Percentiles rank a stretch among this genome's conserved stretches.
Evolutionary conservation across 129 eudicot species (phyloP).

Genomic region (Flaveria bidentis): DNA sequence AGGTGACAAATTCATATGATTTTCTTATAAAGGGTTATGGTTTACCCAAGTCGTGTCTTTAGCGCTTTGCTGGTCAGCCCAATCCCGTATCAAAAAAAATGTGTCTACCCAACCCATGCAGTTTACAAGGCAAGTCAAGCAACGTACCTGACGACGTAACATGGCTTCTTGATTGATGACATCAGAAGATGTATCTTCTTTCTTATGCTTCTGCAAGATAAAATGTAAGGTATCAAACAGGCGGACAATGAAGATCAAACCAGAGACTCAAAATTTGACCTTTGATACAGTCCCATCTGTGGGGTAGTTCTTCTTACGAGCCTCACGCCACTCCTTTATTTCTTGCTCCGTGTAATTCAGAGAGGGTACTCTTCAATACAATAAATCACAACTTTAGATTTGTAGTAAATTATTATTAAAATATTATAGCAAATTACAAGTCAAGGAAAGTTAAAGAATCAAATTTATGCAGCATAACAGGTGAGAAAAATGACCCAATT

Average conservation of each 20-base stretch:
- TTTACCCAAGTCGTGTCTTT: too few species aligned
- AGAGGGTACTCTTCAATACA: conserved; percentile 39
- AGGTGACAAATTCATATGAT: too few species aligned
- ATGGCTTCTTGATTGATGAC: conserved; percentile 48
- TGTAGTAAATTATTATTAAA: conserved; percentile 3
- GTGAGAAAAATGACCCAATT: neutral
- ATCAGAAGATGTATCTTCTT: conserved; percentile 46
- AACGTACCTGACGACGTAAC: conserved; percentile 74
- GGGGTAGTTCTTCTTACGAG: conserved; percentile 75
- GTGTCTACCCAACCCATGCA: neutral
- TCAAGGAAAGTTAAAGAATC: neutral
- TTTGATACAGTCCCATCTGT: conserved; percentile 47
- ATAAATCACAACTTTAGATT: conserved; percentile 10
- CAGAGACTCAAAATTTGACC: conserved; percentile 42
- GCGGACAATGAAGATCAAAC: neutral
- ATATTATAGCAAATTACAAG: neutral
- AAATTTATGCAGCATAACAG: neutral
- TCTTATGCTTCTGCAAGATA: conserved; percentile 49
- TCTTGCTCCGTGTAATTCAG: conserved; percentile 68
- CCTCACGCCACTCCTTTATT: conserved; percentile 83
- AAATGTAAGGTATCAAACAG: conserved; percentile 15
- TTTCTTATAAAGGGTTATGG: too few species aligned
- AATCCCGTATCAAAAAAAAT: neutral
- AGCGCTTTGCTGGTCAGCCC: neutral
- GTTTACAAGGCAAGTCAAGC: neutral